Evolutionary conservation across 2,329 filamentous ascomycete genomes (phyloP), one percentile per base, ranked within the genome.

Genomic region (Ustulina deusta): DNA sequence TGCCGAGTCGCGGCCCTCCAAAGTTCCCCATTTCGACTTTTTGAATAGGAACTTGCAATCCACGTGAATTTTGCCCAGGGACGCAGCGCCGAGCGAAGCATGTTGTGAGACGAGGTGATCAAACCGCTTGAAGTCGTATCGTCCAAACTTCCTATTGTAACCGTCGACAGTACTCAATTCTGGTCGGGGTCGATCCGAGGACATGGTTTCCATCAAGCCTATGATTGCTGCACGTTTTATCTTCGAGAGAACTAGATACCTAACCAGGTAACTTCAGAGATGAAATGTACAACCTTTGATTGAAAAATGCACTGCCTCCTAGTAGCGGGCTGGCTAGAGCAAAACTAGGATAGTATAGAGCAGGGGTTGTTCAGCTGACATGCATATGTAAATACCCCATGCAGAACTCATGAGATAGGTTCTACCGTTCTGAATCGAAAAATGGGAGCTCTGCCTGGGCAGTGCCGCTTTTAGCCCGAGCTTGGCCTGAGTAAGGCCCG

Each of bases 1-100:
- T 2, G 71, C 76, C 9, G 74, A 72, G 20, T 74, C 55, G 9
- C 61, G 66, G 0, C 56, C 57, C 15, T 64, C 65, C 6, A 76
- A 57, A 9, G 74, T 70, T 3, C 76, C 76, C 76, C 75, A 78
- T 64, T 71, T 70, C 1, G 75, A 76, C 44, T 74, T 74, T 40
- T 69, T 69, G 57, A 76, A 77, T 17, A 74, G 64, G 51, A 78
- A 76, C n/a, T 69, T 64, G 63, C 74, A 76, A 34, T 75, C 71
- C 11, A 77, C 74, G 9, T 69, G 68, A 13, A 77, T 64, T 29
- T 74, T 72, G 0, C 75, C 75, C 2, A 76, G 62, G 1, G 68
- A 66, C 0, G 63, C 70, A 22, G 46, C 65, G 1, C 69, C 73
- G n/a, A 75, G 42, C 15, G 69, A 74, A 20, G 70, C 70, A 10